phyloP scores from a whole-genome alignment of 139 green algal species.

The Micractinium sp. region DNA sequence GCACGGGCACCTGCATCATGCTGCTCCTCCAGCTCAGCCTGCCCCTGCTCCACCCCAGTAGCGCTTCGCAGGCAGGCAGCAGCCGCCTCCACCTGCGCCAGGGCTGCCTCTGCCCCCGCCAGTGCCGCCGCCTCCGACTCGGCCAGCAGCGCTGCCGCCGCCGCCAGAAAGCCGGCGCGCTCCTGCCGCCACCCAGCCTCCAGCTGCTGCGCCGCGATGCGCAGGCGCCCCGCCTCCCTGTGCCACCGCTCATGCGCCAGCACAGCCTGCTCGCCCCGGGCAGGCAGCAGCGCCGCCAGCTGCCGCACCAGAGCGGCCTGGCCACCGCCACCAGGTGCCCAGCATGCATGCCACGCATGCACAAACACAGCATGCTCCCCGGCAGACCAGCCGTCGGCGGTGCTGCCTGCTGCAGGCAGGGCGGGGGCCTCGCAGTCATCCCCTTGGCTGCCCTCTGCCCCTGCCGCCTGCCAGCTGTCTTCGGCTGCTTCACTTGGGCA shows the following conservation, averaged over 20 bases:
- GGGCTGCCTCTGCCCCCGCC: not conserved
- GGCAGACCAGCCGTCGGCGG: not conserved
- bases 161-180: not conserved
- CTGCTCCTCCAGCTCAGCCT: not conserved
- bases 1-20: not conserved
- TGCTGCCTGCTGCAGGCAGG: not conserved
- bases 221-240: not conserved
- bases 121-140: not conserved
- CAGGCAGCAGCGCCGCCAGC: not conserved
- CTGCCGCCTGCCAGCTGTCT: not conserved
- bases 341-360: not conserved
- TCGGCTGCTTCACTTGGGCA: not conserved
- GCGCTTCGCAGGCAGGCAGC: not conserved
- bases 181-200: not conserved
- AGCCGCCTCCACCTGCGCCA: not conserved
- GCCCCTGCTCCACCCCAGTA: not conserved
- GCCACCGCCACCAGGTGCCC: not conserved
- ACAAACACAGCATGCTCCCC: conserved; percentile 1
- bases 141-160: not conserved
- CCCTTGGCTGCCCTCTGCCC: not conserved
- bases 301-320: not conserved
- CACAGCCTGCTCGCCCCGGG: not conserved
- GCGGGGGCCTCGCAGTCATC: not conserved
- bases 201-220: not conserved
- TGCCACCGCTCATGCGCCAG: conserved; percentile 10